Base-by-base conservation (phyloP, 2,329 filamentous ascomycete species). In the Penicillium hesseltinei region DNA sequence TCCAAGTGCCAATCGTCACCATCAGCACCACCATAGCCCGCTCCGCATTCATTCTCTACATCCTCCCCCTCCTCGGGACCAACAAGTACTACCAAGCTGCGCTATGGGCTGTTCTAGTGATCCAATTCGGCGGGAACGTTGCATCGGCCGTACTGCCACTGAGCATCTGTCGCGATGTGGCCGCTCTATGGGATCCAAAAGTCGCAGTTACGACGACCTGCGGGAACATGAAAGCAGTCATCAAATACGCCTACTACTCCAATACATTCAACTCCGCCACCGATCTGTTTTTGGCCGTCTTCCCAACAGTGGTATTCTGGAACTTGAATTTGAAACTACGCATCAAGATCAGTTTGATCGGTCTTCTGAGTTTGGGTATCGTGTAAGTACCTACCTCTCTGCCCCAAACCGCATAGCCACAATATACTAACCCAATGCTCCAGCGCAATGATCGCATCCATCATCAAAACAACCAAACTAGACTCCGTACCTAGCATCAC, bases 401-500 rank as follows among this genome's bases (percentile, higher is more conserved):
- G 4, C 5, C 15, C 21, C 2, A 17, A 40, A 44, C 5, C 2
- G 2, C 8, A 7, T 3, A 15, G 11, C 10, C 29, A n/a, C 27
- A 40, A 21, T 6, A 4, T 33, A 25, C 58, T 54, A 35, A 58
- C 31, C 51, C 50, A 31, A 54, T 33, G 13, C 6, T n/a, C 15
- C 31, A 71, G 68, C 2, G 69, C 68, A 11, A 70, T 71, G 68
- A 27, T 68, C 21, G 69, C 69, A n/a, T 71, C 69, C 13, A 68
- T 71, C 42, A 63, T 71, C 60, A 71, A 71, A 44, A 68, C 68
- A 15, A 70, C 68, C 45, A 69, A 69, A 36, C 62, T 69, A 27
- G 5, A 56, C 40, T 43, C 62, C 17, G 51, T 71, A 4, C 69
- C 69, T 11, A 64, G 68, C 33, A 57, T 70, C 46, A 70, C 67